Evolutionary conservation across 1,284 basidiomycete genomes (phyloP).

Genomic region (Puccinia horiana): DNA sequence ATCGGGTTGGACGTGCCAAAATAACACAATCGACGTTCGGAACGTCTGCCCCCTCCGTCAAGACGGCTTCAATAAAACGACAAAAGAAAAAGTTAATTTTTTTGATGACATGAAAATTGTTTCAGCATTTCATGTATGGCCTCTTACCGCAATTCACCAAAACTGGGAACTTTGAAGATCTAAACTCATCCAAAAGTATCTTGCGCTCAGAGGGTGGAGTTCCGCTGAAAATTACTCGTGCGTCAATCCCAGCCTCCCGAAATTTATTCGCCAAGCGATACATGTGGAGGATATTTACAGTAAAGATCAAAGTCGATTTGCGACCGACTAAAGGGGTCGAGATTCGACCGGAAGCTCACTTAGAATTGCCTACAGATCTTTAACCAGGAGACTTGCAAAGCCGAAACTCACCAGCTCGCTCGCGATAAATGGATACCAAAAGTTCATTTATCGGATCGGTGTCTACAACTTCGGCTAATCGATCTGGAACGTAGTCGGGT

Average conservation of each 20-base stretch:
- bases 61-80: constrained; percentile 62
- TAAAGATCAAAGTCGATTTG: constrained; percentile 86
- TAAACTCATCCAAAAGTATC: constrained; percentile 71
- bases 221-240: constrained; percentile 74
- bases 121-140: constrained; percentile 8
- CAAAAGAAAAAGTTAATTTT: background rate
- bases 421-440: constrained; percentile 76
- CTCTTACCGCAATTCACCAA: constrained; percentile 75
- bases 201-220: constrained; percentile 71
- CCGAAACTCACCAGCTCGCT: constrained; percentile 68
- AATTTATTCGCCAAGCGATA: constrained; percentile 73
- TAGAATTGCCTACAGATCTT: background rate
- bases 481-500: constrained; percentile 77
- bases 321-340: constrained; percentile 63
- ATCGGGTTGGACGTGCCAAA: constrained; percentile 67
- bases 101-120: background rate
- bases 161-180: constrained; percentile 74
- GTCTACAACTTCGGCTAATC: constrained; percentile 77
- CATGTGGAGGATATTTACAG: constrained; percentile 83
- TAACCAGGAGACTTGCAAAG: background rate
- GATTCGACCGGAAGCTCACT: background rate
- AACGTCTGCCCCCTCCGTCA: constrained; percentile 88
- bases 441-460: constrained; percentile 73
- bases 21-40: constrained; percentile 59
- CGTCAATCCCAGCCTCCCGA: constrained; percentile 76